Conservation (phyloP, 192 early-diverging fungal species). For the Linnemannia exigua region DNA sequence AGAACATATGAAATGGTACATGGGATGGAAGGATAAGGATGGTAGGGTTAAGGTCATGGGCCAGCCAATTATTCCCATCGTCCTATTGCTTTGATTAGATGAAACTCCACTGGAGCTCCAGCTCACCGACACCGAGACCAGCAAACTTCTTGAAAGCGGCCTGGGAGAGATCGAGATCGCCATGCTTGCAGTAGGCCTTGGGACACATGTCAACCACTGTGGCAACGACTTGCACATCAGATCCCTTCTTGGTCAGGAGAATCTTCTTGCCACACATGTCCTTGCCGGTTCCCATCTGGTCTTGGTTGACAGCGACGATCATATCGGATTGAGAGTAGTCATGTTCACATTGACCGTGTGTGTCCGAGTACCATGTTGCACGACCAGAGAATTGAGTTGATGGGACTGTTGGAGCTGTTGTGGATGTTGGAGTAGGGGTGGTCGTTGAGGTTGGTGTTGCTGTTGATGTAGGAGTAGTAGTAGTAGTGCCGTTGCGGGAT, state of each 20-base stretch:
- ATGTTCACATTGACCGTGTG: constrained; percentile 35
- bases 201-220: constrained; percentile 55
- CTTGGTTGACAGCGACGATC: constrained; percentile 51
- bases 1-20: neutral
- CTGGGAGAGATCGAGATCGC: constrained; percentile 49
- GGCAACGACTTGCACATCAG: constrained; percentile 28
- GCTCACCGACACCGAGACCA: constrained; percentile 24
- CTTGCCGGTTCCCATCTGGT: constrained; percentile 43
- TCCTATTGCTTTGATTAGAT: constrained; percentile 8
- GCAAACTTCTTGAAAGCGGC: constrained; percentile 56
- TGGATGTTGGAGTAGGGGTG: neutral
- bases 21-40: neutral
- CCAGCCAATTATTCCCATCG: neutral
- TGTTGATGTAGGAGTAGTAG: constrained; percentile 17
- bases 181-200: constrained; percentile 34
- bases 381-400: constrained; percentile 27
- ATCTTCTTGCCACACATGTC: constrained; percentile 49
- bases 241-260: constrained; percentile 32
- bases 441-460: constrained; percentile 5
- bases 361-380: constrained; percentile 51
- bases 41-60: neutral
- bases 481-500: neutral
- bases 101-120: constrained; percentile 38
- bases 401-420: neutral
- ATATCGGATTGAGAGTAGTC: constrained; percentile 51